Base-by-base conservation (phyloP, 2,329 filamentous ascomycete species). In the Colletotrichum spaethianum region DNA sequence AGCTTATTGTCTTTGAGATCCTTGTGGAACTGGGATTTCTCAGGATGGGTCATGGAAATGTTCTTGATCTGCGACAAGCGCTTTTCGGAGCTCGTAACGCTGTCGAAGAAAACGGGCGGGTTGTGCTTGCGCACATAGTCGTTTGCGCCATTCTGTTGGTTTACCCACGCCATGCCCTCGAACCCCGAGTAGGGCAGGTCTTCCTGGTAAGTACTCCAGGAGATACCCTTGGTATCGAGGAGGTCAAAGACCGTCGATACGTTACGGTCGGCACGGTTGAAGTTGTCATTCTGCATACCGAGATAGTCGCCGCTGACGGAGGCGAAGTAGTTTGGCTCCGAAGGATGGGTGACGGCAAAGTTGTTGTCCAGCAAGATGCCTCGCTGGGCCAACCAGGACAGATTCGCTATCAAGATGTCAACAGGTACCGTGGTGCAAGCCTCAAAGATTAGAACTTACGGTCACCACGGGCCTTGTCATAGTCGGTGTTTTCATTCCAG, bases 111-210 rank as follows among this genome's bases (percentile, higher is more conserved):
- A 68, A 95, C 83, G 20, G 86, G 82, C 59, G 89, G 85, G 81
- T 95, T 94, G 84, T 96, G 94, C 83, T 96, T 96, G 78, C 94
- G 91, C 9, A 96, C 93, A 79, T 96, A 96, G 83, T 92, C 90
- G 77, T 95, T 93, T 60, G 88, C 86, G 38, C 89, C 88, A 3
- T 88, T 93, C 75, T 89, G 73, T 74, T 90, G 90, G 81, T 94
- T 94, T 67, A 89, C 85, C 79, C 85, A 94, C 0, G 82, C 84
- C 44, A 81, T 80, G 31, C 93, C 93, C 80, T 93, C 87, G 82
- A 90, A 96, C 16, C 94, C 94, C 2, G 89, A 86, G 81, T 91
- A 94, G 2, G 94, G 94, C 86, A 93, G 87, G 77, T 94, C 91
- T 79, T 96, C 93, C 80, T 95, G 89, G 83, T 96, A 96, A 74